Evolutionary conservation across 768 basidiomycete genomes (phyloP).

Genomic region (Tremella yokohamensis): DNA sequence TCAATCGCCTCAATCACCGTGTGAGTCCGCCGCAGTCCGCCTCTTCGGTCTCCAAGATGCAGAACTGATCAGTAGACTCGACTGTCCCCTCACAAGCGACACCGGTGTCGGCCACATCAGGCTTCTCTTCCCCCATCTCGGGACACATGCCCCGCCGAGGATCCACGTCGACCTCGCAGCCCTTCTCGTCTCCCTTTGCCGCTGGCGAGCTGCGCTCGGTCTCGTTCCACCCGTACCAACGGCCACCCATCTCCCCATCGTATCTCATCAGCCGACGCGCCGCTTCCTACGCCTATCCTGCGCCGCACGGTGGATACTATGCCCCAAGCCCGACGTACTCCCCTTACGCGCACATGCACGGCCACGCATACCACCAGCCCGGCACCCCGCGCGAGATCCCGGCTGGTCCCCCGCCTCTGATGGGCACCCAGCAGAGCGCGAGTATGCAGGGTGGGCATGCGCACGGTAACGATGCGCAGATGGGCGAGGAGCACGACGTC

Average conservation of each 20-base stretch:
- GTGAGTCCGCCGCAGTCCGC: background rate
- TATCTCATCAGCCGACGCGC: background rate
- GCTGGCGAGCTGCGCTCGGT: slow-evolving; percentile 2
- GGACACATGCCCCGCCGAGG: background rate
- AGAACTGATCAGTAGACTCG: background rate
- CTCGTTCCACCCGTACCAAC: background rate
- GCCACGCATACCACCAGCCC: too few species aligned
- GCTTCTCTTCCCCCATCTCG: slow-evolving; percentile 1
- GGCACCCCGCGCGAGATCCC: too few species aligned
- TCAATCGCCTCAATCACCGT: background rate
- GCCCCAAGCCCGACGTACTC: too few species aligned
- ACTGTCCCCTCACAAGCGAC: background rate
- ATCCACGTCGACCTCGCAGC: slow-evolving; percentile 1
- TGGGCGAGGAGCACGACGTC: too few species aligned
- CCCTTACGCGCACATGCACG: too few species aligned
- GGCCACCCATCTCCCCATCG: background rate
- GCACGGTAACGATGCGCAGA: too few species aligned
- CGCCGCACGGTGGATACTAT: background rate
- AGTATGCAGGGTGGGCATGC: too few species aligned
- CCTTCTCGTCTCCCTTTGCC: background rate
- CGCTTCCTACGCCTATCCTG: background rate
- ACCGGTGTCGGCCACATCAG: background rate
- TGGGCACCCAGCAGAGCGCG: too few species aligned
- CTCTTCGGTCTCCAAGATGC: background rate
- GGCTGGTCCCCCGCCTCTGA: too few species aligned